Conservation (phyloP, 176 grass and related monocot genomes). For the Zea mays region DNA sequence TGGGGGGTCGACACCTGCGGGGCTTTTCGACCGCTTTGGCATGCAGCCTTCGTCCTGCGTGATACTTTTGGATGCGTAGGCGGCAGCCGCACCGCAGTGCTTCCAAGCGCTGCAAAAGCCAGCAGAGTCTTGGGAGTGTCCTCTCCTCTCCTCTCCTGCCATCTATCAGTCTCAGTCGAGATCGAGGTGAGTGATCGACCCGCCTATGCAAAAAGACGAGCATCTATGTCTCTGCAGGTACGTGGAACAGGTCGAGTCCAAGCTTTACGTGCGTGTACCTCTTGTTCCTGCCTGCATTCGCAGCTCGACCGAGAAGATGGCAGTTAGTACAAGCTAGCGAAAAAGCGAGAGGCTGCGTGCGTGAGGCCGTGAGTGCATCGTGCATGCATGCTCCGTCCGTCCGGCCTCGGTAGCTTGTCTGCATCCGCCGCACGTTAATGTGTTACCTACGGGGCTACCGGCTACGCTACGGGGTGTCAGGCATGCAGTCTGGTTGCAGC, state of each 20-base stretch:
- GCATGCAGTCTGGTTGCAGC: not conserved
- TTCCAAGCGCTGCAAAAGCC: conserved; percentile 24
- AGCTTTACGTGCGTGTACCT: conserved; percentile 1
- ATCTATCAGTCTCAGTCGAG: not conserved
- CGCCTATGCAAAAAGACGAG: not conserved
- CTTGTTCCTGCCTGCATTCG: not conserved
- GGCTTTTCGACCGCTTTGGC: conserved; percentile 37
- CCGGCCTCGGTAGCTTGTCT: not conserved
- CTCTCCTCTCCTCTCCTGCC: too few species aligned
- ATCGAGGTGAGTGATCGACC: not conserved
- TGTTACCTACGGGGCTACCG: not conserved
- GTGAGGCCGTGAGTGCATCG: too few species aligned
- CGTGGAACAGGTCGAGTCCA: conserved; percentile 5
- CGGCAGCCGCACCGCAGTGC: not conserved
- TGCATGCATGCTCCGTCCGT: not conserved
- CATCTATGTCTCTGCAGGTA: conserved; percentile 9
- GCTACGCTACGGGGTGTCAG: not conserved
- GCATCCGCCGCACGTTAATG: conserved; percentile 11
- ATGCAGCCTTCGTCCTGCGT: not conserved
- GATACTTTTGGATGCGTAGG: conserved; percentile 6
- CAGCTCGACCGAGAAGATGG: not conserved
- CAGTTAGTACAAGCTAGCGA: not conserved
- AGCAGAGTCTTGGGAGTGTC: not conserved
- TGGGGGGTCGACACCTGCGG: conserved; percentile 37
- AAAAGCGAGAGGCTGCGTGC: too few species aligned